These are phyloP conservation scores for Craterostigma plantagineum DNA, from an alignment of 257 asterid genomes.

Conservation along the genomic window DNA sequence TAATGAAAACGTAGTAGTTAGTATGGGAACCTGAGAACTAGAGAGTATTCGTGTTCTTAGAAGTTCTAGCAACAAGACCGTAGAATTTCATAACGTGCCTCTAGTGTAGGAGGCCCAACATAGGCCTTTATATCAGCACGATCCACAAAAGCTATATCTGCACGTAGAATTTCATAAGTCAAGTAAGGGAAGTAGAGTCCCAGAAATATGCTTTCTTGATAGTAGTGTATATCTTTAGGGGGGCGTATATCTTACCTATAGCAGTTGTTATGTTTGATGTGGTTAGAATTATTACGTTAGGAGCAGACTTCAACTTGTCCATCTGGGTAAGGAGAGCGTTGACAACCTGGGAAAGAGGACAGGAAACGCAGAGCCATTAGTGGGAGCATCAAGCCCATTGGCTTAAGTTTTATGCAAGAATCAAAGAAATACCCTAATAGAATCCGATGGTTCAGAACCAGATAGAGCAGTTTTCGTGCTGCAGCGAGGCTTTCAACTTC, in stretches of 20 bases:
- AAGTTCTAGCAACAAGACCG: constrained; percentile 84
- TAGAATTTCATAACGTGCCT: constrained; percentile 88
- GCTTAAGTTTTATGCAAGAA: background rate
- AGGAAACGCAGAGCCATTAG: too few species aligned
- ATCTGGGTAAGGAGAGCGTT: constrained; percentile 91
- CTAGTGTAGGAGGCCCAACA: constrained; percentile 93
- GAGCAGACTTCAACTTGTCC: constrained; percentile 80
- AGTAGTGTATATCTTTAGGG: too few species aligned
- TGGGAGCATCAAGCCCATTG: background rate
- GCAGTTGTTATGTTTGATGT: constrained; percentile 97
- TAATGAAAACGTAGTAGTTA: too few species aligned
- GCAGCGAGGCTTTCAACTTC: constrained; percentile 99
- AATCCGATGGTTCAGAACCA: constrained; percentile 99
- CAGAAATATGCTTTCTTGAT: too few species aligned
- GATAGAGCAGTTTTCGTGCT: constrained; percentile 94
- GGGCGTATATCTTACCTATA: constrained; percentile 38
- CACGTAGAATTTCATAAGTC: constrained; percentile 11
- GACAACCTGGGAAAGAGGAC: constrained; percentile 66
- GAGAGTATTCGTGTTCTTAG: constrained; percentile 62
- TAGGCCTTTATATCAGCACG: constrained; percentile 98
- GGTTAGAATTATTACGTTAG: constrained; percentile 85
- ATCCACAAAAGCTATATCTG: constrained; percentile 95
- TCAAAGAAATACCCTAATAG: constrained; percentile 61
- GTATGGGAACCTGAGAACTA: constrained; percentile 28
- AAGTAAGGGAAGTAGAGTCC: too few species aligned